Conservation (phyloP, 148 eudicot genomes). For the Spergularia bocconei region DNA sequence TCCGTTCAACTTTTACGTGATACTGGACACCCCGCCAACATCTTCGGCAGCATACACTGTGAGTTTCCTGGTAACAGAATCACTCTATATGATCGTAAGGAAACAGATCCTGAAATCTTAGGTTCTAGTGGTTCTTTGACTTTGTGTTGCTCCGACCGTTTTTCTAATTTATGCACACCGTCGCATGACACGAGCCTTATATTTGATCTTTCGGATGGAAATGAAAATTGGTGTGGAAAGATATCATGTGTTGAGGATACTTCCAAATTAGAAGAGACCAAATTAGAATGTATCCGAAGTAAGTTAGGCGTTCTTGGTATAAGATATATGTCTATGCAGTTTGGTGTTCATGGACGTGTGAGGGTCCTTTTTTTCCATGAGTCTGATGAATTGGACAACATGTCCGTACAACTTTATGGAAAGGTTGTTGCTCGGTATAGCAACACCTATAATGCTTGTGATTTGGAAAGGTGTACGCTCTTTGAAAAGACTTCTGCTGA, state of each 20-base stretch:
- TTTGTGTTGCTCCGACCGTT: neutral
- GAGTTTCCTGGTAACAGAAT: neutral
- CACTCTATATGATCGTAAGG: neutral
- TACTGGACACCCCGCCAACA: neutral
- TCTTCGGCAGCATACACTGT: neutral
- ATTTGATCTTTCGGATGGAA: neutral
- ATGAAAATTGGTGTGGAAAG: neutral
- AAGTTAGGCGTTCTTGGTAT: neutral
- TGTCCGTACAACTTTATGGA: neutral
- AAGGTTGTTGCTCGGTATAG: neutral
- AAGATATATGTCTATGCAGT: neutral
- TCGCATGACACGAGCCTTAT: neutral
- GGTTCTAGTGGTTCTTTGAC: neutral
- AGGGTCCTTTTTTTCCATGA: neutral
- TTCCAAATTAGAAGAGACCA: neutral
- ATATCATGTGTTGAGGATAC: neutral
- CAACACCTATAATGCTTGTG: too few relatives aligned
- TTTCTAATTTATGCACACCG: neutral
- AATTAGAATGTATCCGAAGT: neutral
- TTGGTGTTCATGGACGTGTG: neutral
- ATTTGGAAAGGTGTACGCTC: too few relatives aligned
- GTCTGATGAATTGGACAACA: neutral
- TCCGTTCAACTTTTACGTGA: neutral
- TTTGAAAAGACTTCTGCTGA: too few relatives aligned
- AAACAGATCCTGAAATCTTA: neutral